Evolutionary conservation across 164 flowering plant species (phyloP).

Genomic region (Umbilicus rupestris): DNA sequence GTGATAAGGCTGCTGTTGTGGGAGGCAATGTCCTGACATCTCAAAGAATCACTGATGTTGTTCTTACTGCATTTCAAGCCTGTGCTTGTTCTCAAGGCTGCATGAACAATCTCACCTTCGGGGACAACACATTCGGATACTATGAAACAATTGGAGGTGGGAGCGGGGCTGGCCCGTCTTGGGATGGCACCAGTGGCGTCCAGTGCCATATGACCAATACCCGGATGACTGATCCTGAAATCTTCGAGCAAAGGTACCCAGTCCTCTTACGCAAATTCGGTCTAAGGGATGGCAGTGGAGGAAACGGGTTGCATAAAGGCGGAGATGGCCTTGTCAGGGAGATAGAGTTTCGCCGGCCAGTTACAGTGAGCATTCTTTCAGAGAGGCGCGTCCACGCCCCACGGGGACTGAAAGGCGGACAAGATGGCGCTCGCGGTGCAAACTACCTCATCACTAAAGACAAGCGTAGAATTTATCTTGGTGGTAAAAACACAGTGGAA

Average conservation of each 20-base stretch:
- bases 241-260: slow-evolving; percentile 95
- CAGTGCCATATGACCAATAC: slow-evolving; percentile 99
- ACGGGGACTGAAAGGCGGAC: slow-evolving; percentile 81
- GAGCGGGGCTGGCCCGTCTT: slow-evolving; percentile 85
- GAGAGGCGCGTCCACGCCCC: slow-evolving; percentile 96
- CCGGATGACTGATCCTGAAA: slow-evolving; percentile 96
- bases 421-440: slow-evolving; percentile 72
- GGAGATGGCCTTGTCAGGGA: slow-evolving; percentile 94
- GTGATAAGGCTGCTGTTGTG: slow-evolving; percentile 94
- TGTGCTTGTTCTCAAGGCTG: slow-evolving; percentile 99
- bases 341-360: slow-evolving; percentile 73
- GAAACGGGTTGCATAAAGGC: slow-evolving; percentile 67
- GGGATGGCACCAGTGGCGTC: slow-evolving; percentile 95
- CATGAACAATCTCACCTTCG: slow-evolving; percentile 96
- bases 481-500: slow-evolving; percentile 79
- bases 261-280: slow-evolving; percentile 77
- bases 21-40: slow-evolving; percentile 98
- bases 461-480: slow-evolving; percentile 57
- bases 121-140: slow-evolving; percentile 85
- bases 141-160: slow-evolving; percentile 99
- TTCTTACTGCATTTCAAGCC: slow-evolving; percentile 88
- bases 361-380: slow-evolving; percentile 85
- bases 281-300: slow-evolving; percentile 76
- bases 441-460: slow-evolving; percentile 72
- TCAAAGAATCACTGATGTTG: slow-evolving; percentile 87